These are phyloP conservation scores for Fusarium fujikuroi DNA, from an alignment of 2,329 filamentous ascomycete genomes.

Conservation along the genomic window DNA sequence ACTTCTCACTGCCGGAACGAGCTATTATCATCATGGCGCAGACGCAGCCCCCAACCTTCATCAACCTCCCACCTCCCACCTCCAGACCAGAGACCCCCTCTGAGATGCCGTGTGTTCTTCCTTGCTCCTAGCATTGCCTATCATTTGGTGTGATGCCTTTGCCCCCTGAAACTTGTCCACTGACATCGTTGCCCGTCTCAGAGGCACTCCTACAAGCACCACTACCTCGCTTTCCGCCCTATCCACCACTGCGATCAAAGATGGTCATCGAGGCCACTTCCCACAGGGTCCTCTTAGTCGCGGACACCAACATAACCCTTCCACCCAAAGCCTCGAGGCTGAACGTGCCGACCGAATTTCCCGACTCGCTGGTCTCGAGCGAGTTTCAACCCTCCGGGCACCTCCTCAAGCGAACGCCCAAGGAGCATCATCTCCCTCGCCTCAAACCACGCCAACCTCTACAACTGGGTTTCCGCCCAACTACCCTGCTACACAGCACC, in stretches of 20 bases:
- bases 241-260: slow-evolving; percentile 95
- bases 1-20: background rate
- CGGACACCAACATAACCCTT: slow-evolving; percentile 67
- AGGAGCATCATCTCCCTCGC: slow-evolving; percentile 54
- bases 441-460: slow-evolving; percentile 64
- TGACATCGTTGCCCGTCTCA: slow-evolving; percentile 51
- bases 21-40: slow-evolving; percentile 51
- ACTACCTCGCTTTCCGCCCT: slow-evolving; percentile 92
- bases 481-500: slow-evolving; percentile 52
- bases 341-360: slow-evolving; percentile 96
- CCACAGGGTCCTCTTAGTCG: slow-evolving; percentile 66
- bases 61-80: slow-evolving; percentile 84
- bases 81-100: slow-evolving; percentile 88
- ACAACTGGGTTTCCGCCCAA: slow-evolving; percentile 56
- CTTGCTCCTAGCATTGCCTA: slow-evolving; percentile 7
- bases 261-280: slow-evolving; percentile 87
- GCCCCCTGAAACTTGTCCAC: background rate
- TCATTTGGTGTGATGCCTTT: slow-evolving; percentile 3
- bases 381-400: slow-evolving; percentile 80
- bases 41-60: slow-evolving; percentile 71
- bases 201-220: slow-evolving; percentile 91
- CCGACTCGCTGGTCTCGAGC: slow-evolving; percentile 89
- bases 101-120: slow-evolving; percentile 80
- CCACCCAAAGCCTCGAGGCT: slow-evolving; percentile 82
- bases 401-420: slow-evolving; percentile 49